phyloP scores from a whole-genome alignment of 2,329 filamentous ascomycete species.

The Venturia carpophila region DNA sequence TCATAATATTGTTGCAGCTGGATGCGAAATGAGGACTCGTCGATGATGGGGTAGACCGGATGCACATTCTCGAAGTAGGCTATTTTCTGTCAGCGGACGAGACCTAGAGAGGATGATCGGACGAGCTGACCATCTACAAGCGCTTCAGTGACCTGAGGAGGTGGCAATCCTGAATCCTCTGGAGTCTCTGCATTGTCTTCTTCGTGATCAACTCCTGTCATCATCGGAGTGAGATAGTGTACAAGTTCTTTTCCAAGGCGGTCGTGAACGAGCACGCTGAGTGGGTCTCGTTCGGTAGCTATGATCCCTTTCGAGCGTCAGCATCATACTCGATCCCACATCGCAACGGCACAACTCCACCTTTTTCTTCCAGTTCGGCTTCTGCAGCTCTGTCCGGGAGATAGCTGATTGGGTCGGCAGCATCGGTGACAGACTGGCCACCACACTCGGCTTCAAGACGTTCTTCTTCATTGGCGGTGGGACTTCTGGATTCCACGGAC shows the following conservation, averaged over 20 bases:
- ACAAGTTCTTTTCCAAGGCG: conserved; percentile 9
- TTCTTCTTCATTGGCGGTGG: neutral
- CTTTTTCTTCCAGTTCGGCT: conserved; percentile 2
- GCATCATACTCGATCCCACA: neutral
- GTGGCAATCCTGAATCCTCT: conserved; percentile 5
- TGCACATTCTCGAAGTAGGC: conserved; percentile 10
- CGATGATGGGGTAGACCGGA: conserved; percentile 5
- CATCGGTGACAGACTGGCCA: conserved; percentile 7
- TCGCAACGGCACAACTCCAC: neutral
- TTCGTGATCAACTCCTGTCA: conserved; percentile 10
- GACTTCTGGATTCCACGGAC: neutral
- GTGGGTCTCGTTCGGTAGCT: neutral
- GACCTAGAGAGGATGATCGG: neutral
- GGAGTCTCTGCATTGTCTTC: neutral
- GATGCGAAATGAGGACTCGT: conserved; percentile 11
- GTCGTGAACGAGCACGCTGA: conserved; percentile 7
- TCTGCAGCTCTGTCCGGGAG: conserved; percentile 5
- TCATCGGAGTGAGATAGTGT: conserved; percentile 9
- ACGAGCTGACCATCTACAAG: neutral
- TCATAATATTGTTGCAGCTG: conserved; percentile 10
- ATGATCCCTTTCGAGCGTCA: neutral
- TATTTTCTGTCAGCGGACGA: neutral
- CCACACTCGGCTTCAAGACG: conserved; percentile 4
- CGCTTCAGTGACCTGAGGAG: conserved; percentile 1
- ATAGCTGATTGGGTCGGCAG: conserved; percentile 4